These are phyloP conservation scores for Plasmodium berghei DNA, from an alignment of 169 alveolate genomes.

Conservation along the genomic window DNA sequence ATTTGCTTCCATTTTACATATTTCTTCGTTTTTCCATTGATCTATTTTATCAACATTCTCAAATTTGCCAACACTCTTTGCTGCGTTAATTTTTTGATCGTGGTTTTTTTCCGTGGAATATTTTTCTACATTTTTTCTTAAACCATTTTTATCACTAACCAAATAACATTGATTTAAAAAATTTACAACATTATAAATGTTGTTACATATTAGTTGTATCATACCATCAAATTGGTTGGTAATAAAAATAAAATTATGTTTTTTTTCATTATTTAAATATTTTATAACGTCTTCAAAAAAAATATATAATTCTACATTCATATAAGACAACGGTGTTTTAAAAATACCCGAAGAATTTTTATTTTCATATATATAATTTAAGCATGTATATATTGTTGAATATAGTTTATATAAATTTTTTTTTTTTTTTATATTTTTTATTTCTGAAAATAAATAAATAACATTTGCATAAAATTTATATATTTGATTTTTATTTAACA, in stretches of 20 bases:
- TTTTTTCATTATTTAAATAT: background rate
- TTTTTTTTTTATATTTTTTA: conserved; percentile 33
- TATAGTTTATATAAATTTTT: conserved; percentile 35
- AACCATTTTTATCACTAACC: background rate
- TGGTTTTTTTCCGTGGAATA: background rate
- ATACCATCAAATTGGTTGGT: conserved; percentile 6
- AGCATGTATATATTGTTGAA: conserved; percentile 60
- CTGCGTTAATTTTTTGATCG: background rate
- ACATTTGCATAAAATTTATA: conserved; percentile 70
- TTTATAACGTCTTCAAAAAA: conserved; percentile 60
- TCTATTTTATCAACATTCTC: background rate
- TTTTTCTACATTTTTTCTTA: background rate
- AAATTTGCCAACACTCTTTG: background rate
- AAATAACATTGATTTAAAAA: conserved; percentile 16
- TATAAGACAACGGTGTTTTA: conserved; percentile 49
- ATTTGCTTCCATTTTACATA: conserved; percentile 1
- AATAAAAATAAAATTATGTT: background rate
- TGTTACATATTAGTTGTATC: conserved; percentile 46
- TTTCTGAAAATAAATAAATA: conserved; percentile 39
- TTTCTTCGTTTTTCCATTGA: background rate
- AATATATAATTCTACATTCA: conserved; percentile 67
- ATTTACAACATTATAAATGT: conserved; percentile 30
- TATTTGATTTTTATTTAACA: conserved; percentile 41
- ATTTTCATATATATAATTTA: conserved; percentile 21
- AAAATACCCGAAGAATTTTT: conserved; percentile 32